Evolutionary conservation across 352 stramenopile genomes (phyloP), one percentile per base, ranked within the genome.

Genomic region (Globisporangium carolinianum): DNA sequence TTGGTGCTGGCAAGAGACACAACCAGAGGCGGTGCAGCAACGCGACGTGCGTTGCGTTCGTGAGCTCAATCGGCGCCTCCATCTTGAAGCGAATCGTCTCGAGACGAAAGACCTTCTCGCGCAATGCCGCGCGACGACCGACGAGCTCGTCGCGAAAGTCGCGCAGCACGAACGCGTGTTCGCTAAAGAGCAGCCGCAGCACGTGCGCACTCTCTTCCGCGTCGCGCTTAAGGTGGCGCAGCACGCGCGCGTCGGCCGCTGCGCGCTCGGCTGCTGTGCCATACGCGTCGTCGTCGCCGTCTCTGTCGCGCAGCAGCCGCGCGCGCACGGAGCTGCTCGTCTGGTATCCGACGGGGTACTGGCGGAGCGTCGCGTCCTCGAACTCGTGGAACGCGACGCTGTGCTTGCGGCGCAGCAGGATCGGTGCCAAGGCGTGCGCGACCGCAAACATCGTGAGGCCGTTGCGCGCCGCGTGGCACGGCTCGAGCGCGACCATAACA

Each of bases 21-120:
- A 82, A 69, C 84, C 84, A 91, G 1, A 94, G 75, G 37, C 76
- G 75, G 56, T 84, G 87, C 32, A 94, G 66, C 4, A 94, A 57
- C 36, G 60, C 56, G 12, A 81, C 75, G 51, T 91, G 84, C 14
- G 14, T 55, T 15, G 65, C 18, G 41, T 90, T 89, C 35, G 61
- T 69, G 41, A 65, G 55, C 41, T 91, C 83, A 35, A 93, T 72
- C 18, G 69, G 63, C 51, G 89, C 79, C 50, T 88, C 80, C 63
- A 93, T 73, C 48, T 85, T 79, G 60, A 86, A 84, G 9, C 83
- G 79, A 17, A 93, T 65, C 3, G 69, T 75, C 63, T 93, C 83
- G 53, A 93, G 65, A 17, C 57, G 58, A 10, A 62, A 72, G 36
- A 93, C 79, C 66, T 93, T 93, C 39, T 83, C 73, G 38, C 75